These are phyloP conservation scores for Diatrype stigma DNA, from an alignment of 2,329 filamentous ascomycete genomes.

Conservation along the genomic window DNA sequence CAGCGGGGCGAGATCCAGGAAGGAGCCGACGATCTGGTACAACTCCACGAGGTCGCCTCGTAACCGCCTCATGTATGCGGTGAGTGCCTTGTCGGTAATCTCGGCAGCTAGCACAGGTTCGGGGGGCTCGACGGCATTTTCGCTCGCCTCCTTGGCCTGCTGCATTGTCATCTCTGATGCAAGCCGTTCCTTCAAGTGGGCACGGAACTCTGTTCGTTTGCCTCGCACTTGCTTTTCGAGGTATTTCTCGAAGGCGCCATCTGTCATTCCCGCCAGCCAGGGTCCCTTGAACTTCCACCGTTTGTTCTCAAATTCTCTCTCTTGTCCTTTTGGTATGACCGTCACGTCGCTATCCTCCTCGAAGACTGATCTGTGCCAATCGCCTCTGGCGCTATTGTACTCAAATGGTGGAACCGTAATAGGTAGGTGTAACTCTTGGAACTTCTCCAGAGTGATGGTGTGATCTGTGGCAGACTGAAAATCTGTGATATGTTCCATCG, in stretches of 20 bases:
- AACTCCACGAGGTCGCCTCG: slow-evolving; percentile 48
- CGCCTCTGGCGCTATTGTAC: slow-evolving; percentile 17
- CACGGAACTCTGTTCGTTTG: slow-evolving; percentile 50
- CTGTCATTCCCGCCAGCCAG: slow-evolving; percentile 60
- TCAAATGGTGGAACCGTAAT: slow-evolving; percentile 50
- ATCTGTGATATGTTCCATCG: slow-evolving; percentile 83
- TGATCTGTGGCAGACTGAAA: slow-evolving; percentile 82
- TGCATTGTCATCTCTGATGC: slow-evolving; percentile 41
- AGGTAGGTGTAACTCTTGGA: slow-evolving; percentile 74
- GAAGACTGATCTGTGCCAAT: slow-evolving; percentile 55
- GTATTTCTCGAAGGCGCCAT: slow-evolving; percentile 57
- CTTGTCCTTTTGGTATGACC: slow-evolving; percentile 30
- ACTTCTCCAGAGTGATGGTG: slow-evolving; percentile 76
- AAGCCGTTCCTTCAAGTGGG: slow-evolving; percentile 46
- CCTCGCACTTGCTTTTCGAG: slow-evolving; percentile 50
- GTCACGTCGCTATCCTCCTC: slow-evolving; percentile 56
- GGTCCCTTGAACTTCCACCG: slow-evolving; percentile 66
- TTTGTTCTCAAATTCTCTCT: slow-evolving; percentile 35
- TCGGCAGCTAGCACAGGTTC: slow-evolving; percentile 28
- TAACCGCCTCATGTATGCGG: slow-evolving; percentile 47
- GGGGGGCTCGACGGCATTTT: slow-evolving; percentile 30
- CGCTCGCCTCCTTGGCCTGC: slow-evolving; percentile 34
- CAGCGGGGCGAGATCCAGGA: slow-evolving; percentile 59
- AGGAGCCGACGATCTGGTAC: slow-evolving; percentile 52
- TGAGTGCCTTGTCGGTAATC: slow-evolving; percentile 48